phyloP scores from a whole-genome alignment of 2,329 filamentous ascomycete genomes.

The Fusarium austroafricanum region DNA sequence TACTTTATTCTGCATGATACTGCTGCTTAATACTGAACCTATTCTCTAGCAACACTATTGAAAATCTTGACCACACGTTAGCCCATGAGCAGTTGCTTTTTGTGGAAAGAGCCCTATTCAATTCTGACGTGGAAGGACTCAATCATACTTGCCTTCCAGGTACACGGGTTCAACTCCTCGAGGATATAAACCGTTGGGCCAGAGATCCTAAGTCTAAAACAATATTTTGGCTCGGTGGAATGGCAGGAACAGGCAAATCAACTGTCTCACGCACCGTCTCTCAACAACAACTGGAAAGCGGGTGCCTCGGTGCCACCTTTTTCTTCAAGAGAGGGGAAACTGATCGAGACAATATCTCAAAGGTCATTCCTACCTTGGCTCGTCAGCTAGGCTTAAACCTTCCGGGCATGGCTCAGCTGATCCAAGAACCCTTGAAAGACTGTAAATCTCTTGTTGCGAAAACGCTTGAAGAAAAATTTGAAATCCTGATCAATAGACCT shows the following conservation, averaged over 20 bases:
- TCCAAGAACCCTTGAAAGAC: not conserved
- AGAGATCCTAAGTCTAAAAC: conserved; percentile 30
- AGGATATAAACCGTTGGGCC: conserved; percentile 14
- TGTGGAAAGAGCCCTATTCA: conserved; percentile 45
- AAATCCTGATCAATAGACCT: not conserved
- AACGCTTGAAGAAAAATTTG: not conserved
- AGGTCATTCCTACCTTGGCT: conserved; percentile 55
- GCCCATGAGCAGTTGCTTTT: not conserved
- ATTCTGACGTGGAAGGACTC: conserved; percentile 51
- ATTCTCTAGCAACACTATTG: not conserved
- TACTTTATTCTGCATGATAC: fast-evolving
- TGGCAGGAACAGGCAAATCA: conserved; percentile 56
- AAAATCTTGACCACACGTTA: fast-evolving
- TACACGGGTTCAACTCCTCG: conserved; percentile 41
- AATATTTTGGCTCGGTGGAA: conserved; percentile 55
- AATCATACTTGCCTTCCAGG: conserved; percentile 45
- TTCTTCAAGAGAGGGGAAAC: conserved; percentile 57
- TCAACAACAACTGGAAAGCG: not conserved
- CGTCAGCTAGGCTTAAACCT: conserved; percentile 44
- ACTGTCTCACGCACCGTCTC: conserved; percentile 57
- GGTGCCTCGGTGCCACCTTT: conserved; percentile 51
- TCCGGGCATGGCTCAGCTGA: not conserved
- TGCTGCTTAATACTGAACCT: too few species aligned
- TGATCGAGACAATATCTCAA: conserved; percentile 49
- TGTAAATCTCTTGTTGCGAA: not conserved